phyloP scores from a whole-genome alignment of 192 early-diverging fungal genomes.

The Umbelopsis vinacea region DNA sequence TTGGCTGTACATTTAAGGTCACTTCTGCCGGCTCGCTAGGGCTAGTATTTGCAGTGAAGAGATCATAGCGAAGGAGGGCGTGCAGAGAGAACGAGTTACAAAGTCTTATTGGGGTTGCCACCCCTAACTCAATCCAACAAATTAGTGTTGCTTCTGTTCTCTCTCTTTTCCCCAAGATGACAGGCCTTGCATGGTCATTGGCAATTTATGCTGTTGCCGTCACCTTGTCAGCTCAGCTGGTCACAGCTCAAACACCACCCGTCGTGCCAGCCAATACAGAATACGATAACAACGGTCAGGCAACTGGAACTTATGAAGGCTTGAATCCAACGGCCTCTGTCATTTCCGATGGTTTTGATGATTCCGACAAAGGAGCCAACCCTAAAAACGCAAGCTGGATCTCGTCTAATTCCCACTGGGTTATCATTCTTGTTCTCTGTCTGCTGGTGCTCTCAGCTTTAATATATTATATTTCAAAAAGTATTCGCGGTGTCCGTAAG shows the following conservation, averaged over 20 bases:
- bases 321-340: neutral
- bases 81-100: neutral
- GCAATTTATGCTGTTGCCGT: neutral
- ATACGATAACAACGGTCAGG: neutral
- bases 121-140: neutral
- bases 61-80: conserved; percentile 5
- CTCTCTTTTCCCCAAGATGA: conserved; percentile 14
- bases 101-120: conserved; percentile 13
- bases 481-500: conserved; percentile 28
- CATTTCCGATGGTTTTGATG: neutral
- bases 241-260: neutral
- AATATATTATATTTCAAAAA: conserved; percentile 31
- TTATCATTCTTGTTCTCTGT: conserved; percentile 33
- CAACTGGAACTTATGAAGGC: neutral
- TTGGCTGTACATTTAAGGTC: neutral
- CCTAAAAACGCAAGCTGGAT: conserved; percentile 28
- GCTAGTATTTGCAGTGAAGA: conserved; percentile 11
- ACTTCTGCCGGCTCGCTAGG: neutral
- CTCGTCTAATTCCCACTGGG: conserved; percentile 22
- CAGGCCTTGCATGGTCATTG: conserved; percentile 17
- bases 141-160: conserved; percentile 2
- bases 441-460: conserved; percentile 25
- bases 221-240: neutral
- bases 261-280: conserved; percentile 15
- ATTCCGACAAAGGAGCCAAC: neutral